These are phyloP conservation scores for Torrubiellomyces zombiae DNA, from an alignment of 2,329 filamentous ascomycete species.

Conservation along the genomic window DNA sequence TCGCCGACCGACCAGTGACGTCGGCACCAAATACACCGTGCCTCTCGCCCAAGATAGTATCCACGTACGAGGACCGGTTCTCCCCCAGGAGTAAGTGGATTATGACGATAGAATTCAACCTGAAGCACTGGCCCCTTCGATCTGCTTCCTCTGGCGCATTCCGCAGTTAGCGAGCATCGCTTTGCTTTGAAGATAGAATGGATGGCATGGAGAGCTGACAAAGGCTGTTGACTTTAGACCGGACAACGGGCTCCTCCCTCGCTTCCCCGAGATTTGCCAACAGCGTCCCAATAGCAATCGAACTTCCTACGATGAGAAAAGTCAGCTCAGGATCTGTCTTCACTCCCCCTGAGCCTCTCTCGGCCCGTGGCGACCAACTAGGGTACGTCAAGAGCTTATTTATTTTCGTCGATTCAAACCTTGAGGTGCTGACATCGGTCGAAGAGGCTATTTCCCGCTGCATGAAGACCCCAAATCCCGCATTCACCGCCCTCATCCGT, in stretches of 20 bases:
- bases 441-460: constrained; percentile 42
- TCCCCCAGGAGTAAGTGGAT: constrained; percentile 2
- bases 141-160: too few species aligned
- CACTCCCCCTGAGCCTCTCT: constrained; percentile 32
- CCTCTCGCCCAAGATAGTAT: constrained; percentile 4
- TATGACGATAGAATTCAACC: too few species aligned
- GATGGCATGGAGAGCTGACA: too few species aligned
- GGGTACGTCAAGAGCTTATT: too few species aligned
- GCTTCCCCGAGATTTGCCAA: constrained; percentile 6
- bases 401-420: too few species aligned
- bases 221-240: too few species aligned
- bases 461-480: constrained; percentile 36
- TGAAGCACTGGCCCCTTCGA: too few species aligned
- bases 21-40: constrained; percentile 15
- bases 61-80: constrained; percentile 1
- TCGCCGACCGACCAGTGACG: constrained; percentile 11
- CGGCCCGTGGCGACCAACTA: constrained; percentile 39
- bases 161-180: too few species aligned
- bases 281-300: constrained; percentile 37
- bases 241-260: constrained; percentile 3
- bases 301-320: constrained; percentile 25
- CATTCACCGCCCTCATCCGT: constrained; percentile 34
- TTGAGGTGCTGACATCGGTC: too few species aligned
- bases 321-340: constrained; percentile 21
- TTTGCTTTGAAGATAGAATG: too few species aligned